A percentile compares a stretch with the other conserved stretches of the same genome.
Evolutionary conservation across 2,329 filamentous ascomycete species (phyloP).

Genomic region (Microdochium bolleyi): DNA sequence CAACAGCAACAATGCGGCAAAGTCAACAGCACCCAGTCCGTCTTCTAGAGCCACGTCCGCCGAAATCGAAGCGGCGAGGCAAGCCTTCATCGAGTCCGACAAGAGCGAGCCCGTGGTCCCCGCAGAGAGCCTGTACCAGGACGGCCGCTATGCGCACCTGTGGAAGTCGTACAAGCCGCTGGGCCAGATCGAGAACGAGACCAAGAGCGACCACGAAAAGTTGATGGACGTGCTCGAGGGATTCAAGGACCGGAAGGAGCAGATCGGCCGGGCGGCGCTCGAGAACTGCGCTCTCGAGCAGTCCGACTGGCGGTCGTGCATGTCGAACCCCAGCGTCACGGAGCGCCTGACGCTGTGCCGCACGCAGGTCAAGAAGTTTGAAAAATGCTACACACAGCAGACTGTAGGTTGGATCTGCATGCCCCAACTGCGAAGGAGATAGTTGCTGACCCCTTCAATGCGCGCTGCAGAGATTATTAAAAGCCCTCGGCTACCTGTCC

Average conservation of each 20-base stretch:
- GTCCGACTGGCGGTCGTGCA: constrained; percentile 75
- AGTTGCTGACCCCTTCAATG: neutral
- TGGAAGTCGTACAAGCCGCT: constrained; percentile 88
- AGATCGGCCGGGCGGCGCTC: constrained; percentile 72
- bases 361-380: constrained; percentile 67
- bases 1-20: constrained; percentile 14
- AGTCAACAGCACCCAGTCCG: constrained; percentile 1
- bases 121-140: constrained; percentile 43
- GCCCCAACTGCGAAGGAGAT: neutral
- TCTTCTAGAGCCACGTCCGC: constrained; percentile 1
- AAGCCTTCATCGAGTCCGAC: constrained; percentile 1
- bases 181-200: constrained; percentile 57
- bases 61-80: neutral
- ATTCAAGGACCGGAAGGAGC: constrained; percentile 73
- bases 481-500: constrained; percentile 79
- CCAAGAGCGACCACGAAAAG: constrained; percentile 71
- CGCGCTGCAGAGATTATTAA: constrained; percentile 67
- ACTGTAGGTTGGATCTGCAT: constrained; percentile 41
- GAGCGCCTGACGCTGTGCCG: constrained; percentile 74
- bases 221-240: constrained; percentile 72
- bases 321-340: constrained; percentile 59
- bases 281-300: constrained; percentile 93
- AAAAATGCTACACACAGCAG: constrained; percentile 85
- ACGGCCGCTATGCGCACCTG: constrained; percentile 68
- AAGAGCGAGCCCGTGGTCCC: constrained; percentile 28